Evolutionary conservation across 345 rosid species (phyloP), one percentile per base, ranked within the genome.

Genomic region (Anacardium occidentale): DNA sequence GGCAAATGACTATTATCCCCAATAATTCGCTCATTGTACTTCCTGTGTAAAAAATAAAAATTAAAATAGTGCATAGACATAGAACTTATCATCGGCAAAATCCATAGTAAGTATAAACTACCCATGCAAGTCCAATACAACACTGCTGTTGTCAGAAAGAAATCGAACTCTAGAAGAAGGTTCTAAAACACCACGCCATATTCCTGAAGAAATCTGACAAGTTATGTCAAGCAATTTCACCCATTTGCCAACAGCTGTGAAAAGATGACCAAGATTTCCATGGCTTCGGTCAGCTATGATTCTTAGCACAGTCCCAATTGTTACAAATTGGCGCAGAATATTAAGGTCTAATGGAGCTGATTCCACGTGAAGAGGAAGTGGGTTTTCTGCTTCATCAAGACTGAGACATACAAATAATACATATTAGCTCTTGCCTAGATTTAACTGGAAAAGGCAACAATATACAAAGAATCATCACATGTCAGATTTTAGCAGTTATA

Each of bases 291-390:
- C 57, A 6, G 62, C 64, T 12, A 26, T 25, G 10, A 72, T 68
- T 61, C 76, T 76, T 66, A 76, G 44, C 42, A 72, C 51, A 14
- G 76, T 71, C 15, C 75, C 52, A 9, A 77, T 3, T 21, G 17
- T 7, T 15, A 5, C 24, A 71, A 77, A 77, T 15, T 60, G 42
- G n/a, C 14, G 10, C 22, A 72, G 13, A 58, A 21, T 59, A 61
- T 71, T 9, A 10, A 2, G 12, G 37, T 66, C 64, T 52, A 71
- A 53, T 52, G 55, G 34, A 66, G 10, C 40, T 0, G 64, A 62
- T 51, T 71, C 67, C 18, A 71, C 44, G 22, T 71, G 75, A 21
- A 71, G 24, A 5, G 79, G 79, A 51, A 76, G 71, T 0, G 61
- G 75, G 51, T 71, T 64, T 3, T 63, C 21, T 51, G 50, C 61